Evolutionary conservation across 2,329 filamentous ascomycete species (phyloP).

Genomic region (Fusarium albosuccineum): DNA sequence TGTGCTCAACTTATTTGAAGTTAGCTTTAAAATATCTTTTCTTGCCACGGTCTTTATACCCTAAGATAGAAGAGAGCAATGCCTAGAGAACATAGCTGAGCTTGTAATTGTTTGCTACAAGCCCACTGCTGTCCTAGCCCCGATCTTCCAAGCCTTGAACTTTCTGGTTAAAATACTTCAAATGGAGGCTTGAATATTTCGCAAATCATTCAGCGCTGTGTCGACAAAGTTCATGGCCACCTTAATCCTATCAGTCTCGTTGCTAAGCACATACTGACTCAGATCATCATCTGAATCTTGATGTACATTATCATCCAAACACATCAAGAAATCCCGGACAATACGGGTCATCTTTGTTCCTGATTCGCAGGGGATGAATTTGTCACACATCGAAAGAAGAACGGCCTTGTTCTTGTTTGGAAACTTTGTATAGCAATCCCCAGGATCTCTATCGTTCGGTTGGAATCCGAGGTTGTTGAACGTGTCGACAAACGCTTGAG

Average conservation of each 20-base stretch:
- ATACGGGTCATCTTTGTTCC: not conserved
- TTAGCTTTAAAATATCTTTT: no score
- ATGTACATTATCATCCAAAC: not conserved
- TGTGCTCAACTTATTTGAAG: no score
- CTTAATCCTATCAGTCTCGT: not conserved
- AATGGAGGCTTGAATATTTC: not conserved
- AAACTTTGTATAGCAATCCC: not conserved
- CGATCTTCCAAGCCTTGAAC: no score
- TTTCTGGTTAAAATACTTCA: no score
- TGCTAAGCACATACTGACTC: not conserved
- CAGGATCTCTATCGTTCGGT: not conserved
- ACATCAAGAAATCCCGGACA: not conserved
- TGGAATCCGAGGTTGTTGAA: not conserved
- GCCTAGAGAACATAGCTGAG: no score
- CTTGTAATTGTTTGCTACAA: no score
- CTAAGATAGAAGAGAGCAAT: no score
- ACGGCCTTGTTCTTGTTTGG: conserved; percentile 2
- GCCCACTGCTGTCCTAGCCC: no score
- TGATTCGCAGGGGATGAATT: not conserved
- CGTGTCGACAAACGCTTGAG: not conserved
- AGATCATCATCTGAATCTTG: not conserved
- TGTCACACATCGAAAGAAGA: not conserved
- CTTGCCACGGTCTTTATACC: no score
- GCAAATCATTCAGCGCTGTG: not conserved
- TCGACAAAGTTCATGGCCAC: conserved; percentile 4